Evolutionary conservation across 2,329 filamentous ascomycete genomes (phyloP).

Genomic region (Ophiosphaerella narmari): DNA sequence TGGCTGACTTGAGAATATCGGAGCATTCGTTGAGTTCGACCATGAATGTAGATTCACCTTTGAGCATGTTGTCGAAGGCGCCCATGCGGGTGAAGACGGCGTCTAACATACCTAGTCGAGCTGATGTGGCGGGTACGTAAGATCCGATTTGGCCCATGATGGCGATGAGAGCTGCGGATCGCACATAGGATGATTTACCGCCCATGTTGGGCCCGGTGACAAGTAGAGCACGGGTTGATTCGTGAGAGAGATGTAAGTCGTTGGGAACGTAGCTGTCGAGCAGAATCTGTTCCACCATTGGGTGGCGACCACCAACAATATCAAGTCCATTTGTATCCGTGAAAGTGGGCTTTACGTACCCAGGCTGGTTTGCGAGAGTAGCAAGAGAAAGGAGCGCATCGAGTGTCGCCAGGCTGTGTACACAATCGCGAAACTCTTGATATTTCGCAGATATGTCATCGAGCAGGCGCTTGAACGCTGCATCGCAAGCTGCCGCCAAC

Average conservation of each 20-base stretch:
- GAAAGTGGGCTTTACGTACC: constrained; percentile 80
- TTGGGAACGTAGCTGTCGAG: constrained; percentile 91
- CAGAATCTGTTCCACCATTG: constrained; percentile 92
- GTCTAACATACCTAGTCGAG: constrained; percentile 80
- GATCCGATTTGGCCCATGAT: constrained; percentile 96
- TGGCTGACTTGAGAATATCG: constrained; percentile 87
- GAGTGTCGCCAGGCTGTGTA: constrained; percentile 81
- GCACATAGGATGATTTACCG: constrained; percentile 96
- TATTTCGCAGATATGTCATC: constrained; percentile 79
- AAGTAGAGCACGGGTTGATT: constrained; percentile 70
- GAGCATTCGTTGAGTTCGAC: constrained; percentile 93
- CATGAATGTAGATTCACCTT: constrained; percentile 96
- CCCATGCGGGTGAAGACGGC: constrained; percentile 96
- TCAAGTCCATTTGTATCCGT: constrained; percentile 69
- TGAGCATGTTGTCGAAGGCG: constrained; percentile 93
- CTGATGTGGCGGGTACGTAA: constrained; percentile 81
- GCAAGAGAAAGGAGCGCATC: constrained; percentile 90
- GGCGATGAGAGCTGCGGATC: constrained; percentile 85
- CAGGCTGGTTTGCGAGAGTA: constrained; percentile 80
- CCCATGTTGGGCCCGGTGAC: constrained; percentile 99
- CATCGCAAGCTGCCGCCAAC: constrained; percentile 87
- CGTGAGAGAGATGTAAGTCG: constrained; percentile 69
- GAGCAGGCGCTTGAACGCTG: constrained; percentile 75
- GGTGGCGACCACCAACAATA: constrained; percentile 79
- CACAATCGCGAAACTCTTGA: constrained; percentile 84